phyloP scores from a whole-genome alignment of 257 asterid genomes.

The Ocimum tenuiflorum region DNA sequence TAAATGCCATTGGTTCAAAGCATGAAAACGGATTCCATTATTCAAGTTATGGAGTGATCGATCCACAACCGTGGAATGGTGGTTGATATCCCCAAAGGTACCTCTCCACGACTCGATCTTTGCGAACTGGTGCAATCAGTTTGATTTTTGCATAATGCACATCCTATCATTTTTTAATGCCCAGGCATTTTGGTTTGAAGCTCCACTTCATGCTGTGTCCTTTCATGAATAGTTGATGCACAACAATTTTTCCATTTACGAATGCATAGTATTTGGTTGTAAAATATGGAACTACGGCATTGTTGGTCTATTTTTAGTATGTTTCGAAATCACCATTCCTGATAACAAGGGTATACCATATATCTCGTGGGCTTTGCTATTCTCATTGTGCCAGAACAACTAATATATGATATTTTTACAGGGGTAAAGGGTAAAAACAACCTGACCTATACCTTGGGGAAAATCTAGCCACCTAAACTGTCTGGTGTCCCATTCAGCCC shows the following conservation, averaged over 20 bases:
- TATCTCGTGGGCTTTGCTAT: no score
- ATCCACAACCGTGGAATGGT: background rate
- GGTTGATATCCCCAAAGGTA: constrained; percentile 19
- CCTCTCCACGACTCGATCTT: background rate
- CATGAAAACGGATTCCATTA: background rate
- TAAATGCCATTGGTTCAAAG: constrained; percentile 6
- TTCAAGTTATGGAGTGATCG: background rate
- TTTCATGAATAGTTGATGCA: background rate
- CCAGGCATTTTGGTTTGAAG: background rate
- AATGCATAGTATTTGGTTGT: background rate
- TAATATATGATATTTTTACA: no score
- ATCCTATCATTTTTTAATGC: background rate
- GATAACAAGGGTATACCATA: no score
- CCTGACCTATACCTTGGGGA: no score
- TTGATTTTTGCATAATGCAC: background rate
- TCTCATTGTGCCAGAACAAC: no score
- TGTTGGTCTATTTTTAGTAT: background rate
- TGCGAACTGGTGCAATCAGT: background rate
- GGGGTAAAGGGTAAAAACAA: no score
- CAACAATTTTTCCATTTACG: background rate
- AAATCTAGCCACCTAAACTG: no score
- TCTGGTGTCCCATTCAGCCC: no score
- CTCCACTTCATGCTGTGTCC: background rate
- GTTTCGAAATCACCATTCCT: no score
- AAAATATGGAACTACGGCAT: background rate